A percentile compares a stretch with the other conserved stretches of the same genome.
phyloP scores from a whole-genome alignment of 2,329 filamentous ascomycete species.

The Botrytis squamosa region DNA sequence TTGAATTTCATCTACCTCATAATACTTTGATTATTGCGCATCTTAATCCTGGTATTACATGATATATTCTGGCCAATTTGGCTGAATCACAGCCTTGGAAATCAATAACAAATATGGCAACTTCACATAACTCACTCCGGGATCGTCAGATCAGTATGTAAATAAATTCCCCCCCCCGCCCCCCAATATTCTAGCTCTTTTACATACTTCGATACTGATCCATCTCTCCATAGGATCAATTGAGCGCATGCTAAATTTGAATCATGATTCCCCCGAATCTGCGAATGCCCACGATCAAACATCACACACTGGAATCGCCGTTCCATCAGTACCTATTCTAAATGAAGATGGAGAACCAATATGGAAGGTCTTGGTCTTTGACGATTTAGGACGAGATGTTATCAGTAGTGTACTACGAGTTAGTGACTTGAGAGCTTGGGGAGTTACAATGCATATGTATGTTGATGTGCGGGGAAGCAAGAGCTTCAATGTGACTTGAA shows the following conservation, averaged over 20 bases:
- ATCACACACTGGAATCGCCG: slow-evolving; percentile 59
- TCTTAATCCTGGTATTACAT: slow-evolving; percentile 28
- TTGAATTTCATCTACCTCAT: not conserved
- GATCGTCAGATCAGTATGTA: slow-evolving; percentile 69
- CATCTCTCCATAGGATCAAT: slow-evolving; percentile 67
- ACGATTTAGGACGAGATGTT: slow-evolving; percentile 85
- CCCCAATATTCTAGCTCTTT: slow-evolving; percentile 24
- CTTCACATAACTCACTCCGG: slow-evolving; percentile 58
- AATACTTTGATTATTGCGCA: not conserved
- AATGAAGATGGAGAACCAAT: slow-evolving; percentile 88
- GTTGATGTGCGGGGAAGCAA: slow-evolving; percentile 32
- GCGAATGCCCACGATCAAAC: slow-evolving; percentile 59
- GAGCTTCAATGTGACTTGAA: slow-evolving; percentile 11
- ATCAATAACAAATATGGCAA: slow-evolving; percentile 49
- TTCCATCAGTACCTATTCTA: slow-evolving; percentile 74
- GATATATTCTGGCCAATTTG: slow-evolving; percentile 30
- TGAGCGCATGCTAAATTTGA: slow-evolving; percentile 93
- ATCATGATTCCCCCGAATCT: slow-evolving; percentile 61
- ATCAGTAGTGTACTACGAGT: slow-evolving; percentile 95
- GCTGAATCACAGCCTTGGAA: slow-evolving; percentile 38
- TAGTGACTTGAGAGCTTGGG: slow-evolving; percentile 87
- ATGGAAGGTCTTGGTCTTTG: slow-evolving; percentile 97
- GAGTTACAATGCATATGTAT: slow-evolving; percentile 95
- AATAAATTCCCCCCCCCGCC: slow-evolving; percentile 15
- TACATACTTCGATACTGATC: slow-evolving; percentile 22